Evolutionary conservation across 768 basidiomycete species (phyloP).

Genomic region (Lepiota subincarnata): DNA sequence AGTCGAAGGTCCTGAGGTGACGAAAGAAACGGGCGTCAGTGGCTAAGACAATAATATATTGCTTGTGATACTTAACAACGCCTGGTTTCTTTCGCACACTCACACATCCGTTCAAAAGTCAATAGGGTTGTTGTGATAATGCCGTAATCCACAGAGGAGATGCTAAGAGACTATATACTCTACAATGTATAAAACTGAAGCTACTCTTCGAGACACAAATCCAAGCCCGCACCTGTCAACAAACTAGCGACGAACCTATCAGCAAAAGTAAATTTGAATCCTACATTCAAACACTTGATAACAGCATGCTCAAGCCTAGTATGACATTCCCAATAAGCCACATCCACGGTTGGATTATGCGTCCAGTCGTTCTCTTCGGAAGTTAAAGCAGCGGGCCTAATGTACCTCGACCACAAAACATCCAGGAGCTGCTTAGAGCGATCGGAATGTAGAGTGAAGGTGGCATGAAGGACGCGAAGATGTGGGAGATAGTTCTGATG

Average conservation of each 20-base stretch:
- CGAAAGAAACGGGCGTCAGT: no score
- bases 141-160: no score
- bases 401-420: neutral
- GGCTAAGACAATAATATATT: no score
- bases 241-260: neutral
- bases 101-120: no score
- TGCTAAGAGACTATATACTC: no score
- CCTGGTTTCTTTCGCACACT: no score
- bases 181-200: no score
- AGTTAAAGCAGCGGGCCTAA: neutral
- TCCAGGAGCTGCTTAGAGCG: neutral
- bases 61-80: no score
- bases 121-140: no score
- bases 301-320: neutral
- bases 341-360: neutral
- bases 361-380: neutral
- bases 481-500: neutral
- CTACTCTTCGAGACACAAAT: neutral
- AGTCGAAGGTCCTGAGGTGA: no score
- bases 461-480: neutral
- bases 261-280: neutral
- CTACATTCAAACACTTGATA: constrained; percentile 8
- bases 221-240: neutral
- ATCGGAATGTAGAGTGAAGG: neutral
- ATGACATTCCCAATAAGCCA: neutral